phyloP scores from a whole-genome alignment of 768 basidiomycete genomes.

The Naganishia randhawae region DNA sequence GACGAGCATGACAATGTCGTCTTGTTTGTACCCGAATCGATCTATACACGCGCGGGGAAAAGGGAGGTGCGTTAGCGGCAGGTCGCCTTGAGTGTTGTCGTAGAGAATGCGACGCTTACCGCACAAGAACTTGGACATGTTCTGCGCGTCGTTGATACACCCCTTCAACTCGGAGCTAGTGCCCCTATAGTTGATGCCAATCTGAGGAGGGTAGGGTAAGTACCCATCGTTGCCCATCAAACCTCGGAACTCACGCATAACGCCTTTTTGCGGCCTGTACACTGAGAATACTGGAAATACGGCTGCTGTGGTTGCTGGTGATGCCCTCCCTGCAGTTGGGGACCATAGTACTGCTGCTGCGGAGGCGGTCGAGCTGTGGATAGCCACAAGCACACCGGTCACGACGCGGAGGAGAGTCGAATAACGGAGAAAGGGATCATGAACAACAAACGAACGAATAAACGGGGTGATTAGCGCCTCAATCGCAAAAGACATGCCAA shows the following conservation, averaged over 20 bases:
- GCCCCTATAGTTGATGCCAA: constrained; percentile 77
- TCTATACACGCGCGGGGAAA: constrained; percentile 52
- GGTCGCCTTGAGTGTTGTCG: neutral
- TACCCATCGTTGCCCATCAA: too few species aligned
- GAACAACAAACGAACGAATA: neutral
- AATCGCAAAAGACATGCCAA: neutral
- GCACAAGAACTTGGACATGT: constrained; percentile 72
- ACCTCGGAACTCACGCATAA: constrained; percentile 62
- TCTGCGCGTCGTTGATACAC: constrained; percentile 86
- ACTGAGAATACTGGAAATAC: constrained; percentile 83
- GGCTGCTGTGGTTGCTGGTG: constrained; percentile 55
- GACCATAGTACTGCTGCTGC: constrained; percentile 63
- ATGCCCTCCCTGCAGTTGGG: constrained; percentile 56
- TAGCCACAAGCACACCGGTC: too few species aligned
- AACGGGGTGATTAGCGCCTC: neutral
- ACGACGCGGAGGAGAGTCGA: neutral
- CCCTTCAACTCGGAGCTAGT: constrained; percentile 67
- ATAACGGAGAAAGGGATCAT: neutral
- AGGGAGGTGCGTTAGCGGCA: neutral
- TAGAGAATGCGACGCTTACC: constrained; percentile 29
- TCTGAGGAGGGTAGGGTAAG: too few species aligned
- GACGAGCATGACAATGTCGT: constrained; percentile 81
- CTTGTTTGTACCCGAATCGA: constrained; percentile 63
- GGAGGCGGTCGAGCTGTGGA: constrained; percentile 51
- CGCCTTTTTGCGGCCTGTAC: constrained; percentile 79